These are phyloP conservation scores for Wallacemonas sp. DNA, from an alignment of 208 protist species.

Conservation along the genomic window DNA sequence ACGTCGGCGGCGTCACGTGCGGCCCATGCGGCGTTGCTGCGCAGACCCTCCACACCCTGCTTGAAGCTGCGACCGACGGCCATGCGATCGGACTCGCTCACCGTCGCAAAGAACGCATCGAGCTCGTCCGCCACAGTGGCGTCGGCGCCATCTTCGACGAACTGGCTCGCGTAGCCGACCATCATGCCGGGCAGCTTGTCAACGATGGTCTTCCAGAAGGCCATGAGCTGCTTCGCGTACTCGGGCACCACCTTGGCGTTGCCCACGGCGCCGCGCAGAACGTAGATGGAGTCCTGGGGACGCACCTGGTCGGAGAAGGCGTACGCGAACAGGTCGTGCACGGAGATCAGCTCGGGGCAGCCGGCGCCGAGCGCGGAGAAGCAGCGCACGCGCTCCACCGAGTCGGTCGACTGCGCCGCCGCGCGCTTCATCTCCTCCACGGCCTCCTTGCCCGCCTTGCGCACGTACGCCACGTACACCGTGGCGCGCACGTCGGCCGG, in stretches of 20 bases:
- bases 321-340: conserved; percentile 55
- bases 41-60: conserved; percentile 47
- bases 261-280: conserved; percentile 50
- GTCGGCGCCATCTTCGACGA: conserved; percentile 47
- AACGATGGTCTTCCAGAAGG: conserved; percentile 38
- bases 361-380: conserved; percentile 46
- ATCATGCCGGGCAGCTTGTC: conserved; percentile 55
- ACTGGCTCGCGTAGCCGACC: conserved; percentile 47
- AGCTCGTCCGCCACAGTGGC: conserved; percentile 35
- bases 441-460: conserved; percentile 29
- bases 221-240: conserved; percentile 50
- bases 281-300: conserved; percentile 56
- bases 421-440: conserved; percentile 53
- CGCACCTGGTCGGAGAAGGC: conserved; percentile 72
- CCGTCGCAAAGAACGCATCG: conserved; percentile 40
- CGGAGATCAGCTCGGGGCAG: conserved; percentile 27
- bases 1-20: conserved; percentile 33
- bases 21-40: conserved; percentile 45
- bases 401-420: conserved; percentile 36
- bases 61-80: conserved; percentile 35
- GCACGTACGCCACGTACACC: conserved; percentile 45
- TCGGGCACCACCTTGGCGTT: conserved; percentile 23
- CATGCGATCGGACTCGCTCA: conserved; percentile 46
- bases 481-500: conserved; percentile 44
- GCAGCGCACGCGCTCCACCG: conserved; percentile 58